phyloP scores from a whole-genome alignment of 2,329 filamentous ascomycete genomes.

The Ophiocordyceps robertsii region DNA sequence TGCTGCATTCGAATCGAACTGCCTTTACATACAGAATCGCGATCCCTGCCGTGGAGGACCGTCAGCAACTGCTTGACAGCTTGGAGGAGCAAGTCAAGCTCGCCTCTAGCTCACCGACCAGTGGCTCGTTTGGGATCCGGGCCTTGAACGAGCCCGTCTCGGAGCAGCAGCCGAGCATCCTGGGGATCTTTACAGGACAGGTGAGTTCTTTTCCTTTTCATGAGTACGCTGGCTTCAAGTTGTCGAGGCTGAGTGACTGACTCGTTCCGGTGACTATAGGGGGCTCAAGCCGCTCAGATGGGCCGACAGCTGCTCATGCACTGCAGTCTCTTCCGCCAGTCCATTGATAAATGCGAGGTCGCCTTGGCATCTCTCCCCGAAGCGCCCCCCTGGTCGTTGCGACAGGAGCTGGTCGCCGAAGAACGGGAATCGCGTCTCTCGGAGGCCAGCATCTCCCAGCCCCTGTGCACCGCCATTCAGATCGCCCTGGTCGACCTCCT shows the following conservation, averaged over 20 bases:
- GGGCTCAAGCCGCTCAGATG: background rate
- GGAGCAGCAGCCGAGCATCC: background rate
- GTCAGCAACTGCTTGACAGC: background rate
- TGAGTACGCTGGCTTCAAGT: too few species aligned
- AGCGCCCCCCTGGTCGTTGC: constrained; percentile 1
- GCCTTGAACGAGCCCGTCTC: background rate
- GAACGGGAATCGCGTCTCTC: background rate
- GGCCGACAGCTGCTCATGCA: background rate
- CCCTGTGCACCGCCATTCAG: constrained; percentile 22
- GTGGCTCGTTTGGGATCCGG: background rate
- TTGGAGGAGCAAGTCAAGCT: background rate
- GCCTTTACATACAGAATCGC: background rate
- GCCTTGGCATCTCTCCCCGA: background rate
- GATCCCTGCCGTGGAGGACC: background rate
- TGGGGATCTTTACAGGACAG: background rate
- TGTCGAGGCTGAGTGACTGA: background rate
- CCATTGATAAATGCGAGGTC: background rate
- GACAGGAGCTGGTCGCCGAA: background rate
- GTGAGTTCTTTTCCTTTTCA: too few species aligned
- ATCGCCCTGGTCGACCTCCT: constrained; percentile 26
- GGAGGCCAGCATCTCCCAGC: constrained; percentile 11
- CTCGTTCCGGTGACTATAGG: background rate
- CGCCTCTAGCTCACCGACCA: background rate
- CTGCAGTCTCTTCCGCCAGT: background rate
- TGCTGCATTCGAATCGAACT: background rate